A percentile compares a stretch with the other conserved stretches of the same genome.
These are phyloP conservation scores for Crotalaria pallida DNA, from an alignment of 306 rosid genomes.

Conservation along the genomic window DNA sequence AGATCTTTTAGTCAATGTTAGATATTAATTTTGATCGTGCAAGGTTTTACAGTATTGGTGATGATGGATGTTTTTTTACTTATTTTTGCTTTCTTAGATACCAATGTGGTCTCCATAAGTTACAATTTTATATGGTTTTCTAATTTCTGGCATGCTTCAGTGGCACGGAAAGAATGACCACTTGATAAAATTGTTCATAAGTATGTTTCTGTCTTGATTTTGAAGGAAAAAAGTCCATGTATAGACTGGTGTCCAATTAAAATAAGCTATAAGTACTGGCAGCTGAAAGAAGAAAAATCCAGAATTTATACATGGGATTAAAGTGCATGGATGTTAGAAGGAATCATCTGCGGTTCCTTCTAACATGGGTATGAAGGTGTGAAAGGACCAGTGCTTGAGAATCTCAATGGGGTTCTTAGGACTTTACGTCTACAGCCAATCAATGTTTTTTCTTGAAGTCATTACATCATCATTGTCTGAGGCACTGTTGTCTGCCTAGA, in stretches of 20 bases:
- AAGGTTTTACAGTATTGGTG: neutral
- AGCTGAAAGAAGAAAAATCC: neutral
- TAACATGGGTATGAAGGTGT: neutral
- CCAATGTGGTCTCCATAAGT: constrained; percentile 2
- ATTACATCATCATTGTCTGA: neutral
- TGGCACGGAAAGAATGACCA: neutral
- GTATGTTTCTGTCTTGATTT: neutral
- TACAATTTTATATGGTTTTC: neutral
- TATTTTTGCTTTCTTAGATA: constrained; percentile 1
- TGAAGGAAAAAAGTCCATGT: neutral
- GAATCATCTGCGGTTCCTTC: neutral
- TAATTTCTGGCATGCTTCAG: neutral
- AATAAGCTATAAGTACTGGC: neutral
- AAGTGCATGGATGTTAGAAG: neutral
- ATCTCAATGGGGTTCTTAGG: neutral
- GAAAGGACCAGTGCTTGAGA: neutral
- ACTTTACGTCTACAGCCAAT: neutral
- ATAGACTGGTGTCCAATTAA: neutral
- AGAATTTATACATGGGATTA: neutral
- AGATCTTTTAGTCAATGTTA: neutral
- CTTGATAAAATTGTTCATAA: neutral
- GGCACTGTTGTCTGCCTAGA: neutral
- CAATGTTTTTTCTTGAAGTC: neutral
- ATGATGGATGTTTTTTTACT: neutral
- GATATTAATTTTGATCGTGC: neutral